Percentiles rank a stretch among this genome's conserved stretches.
Evolutionary conservation across 2,329 filamentous ascomycete species (phyloP).

Genomic region (Lecanosticta acicola): DNA sequence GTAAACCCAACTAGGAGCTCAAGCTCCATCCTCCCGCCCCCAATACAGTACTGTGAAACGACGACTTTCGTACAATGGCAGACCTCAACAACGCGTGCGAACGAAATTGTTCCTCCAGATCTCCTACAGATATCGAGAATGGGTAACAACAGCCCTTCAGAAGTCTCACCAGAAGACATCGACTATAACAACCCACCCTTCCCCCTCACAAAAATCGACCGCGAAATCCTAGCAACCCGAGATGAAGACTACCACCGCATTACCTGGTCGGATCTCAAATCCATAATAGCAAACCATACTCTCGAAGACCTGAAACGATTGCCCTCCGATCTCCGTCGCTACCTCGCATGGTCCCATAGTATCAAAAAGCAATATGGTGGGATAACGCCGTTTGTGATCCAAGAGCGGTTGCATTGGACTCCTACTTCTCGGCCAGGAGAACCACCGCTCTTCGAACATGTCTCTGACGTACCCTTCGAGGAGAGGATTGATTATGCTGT

Average conservation of each 20-base stretch:
- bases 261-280: constrained; percentile 48
- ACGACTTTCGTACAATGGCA: too few species aligned
- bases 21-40: too few species aligned
- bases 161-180: constrained; percentile 23
- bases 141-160: constrained; percentile 4
- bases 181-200: constrained; percentile 36
- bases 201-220: constrained; percentile 47
- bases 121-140: constrained; percentile 7
- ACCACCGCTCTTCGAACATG: constrained; percentile 37
- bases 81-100: background rate
- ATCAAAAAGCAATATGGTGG: constrained; percentile 52
- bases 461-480: constrained; percentile 49
- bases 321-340: constrained; percentile 54
- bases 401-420: constrained; percentile 51
- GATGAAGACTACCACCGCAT: constrained; percentile 50
- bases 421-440: constrained; percentile 14
- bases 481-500: constrained; percentile 52
- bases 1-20: too few species aligned
- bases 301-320: constrained; percentile 54
- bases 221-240: constrained; percentile 44
- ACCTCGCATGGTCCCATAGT: constrained; percentile 53
- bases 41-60: too few species aligned
- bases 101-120: background rate
- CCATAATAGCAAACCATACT: constrained; percentile 48
- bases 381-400: constrained; percentile 53